Conservation (phyloP, 2,329 filamentous ascomycete species). For the Trichophyton verrucosum region DNA sequence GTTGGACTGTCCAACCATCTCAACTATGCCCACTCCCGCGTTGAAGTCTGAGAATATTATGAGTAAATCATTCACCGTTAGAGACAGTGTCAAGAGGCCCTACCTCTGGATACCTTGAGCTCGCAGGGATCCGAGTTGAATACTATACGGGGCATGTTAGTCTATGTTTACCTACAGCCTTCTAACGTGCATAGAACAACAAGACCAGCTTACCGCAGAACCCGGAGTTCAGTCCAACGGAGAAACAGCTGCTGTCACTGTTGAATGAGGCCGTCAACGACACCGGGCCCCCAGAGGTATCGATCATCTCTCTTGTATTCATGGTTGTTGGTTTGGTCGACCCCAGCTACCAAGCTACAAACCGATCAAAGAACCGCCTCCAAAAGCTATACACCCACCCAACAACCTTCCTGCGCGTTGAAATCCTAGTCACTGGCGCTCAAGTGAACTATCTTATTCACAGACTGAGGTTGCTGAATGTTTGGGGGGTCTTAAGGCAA, state of each 20-base stretch:
- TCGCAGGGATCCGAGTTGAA: constrained; percentile 62
- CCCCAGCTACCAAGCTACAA: not conserved
- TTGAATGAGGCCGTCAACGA: constrained; percentile 83
- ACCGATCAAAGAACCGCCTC: not conserved
- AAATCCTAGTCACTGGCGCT: no score
- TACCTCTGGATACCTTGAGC: constrained; percentile 51
- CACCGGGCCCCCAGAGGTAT: constrained; percentile 58
- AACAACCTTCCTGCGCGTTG: no score
- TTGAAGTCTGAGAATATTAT: constrained; percentile 49
- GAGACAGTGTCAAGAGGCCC: constrained; percentile 2
- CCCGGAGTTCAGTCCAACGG: constrained; percentile 73
- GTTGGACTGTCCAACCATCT: constrained; percentile 78
- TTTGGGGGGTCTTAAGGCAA: no score
- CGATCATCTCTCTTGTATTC: constrained; percentile 81
- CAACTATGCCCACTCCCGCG: constrained; percentile 66
- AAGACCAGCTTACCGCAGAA: constrained; percentile 55
- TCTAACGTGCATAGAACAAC: not conserved
- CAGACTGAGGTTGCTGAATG: not conserved
- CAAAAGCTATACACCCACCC: not conserved
- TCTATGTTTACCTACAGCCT: constrained; percentile 11
- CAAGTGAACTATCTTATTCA: not conserved
- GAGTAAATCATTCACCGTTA: not conserved
- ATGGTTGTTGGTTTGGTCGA: constrained; percentile 40
- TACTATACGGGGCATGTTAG: constrained; percentile 36
- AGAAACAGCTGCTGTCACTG: constrained; percentile 69